A percentile compares a stretch with the other conserved stretches of the same genome.
Conservation (phyloP, 139 green algal species). For the Monoraphidium neglectum region DNA sequence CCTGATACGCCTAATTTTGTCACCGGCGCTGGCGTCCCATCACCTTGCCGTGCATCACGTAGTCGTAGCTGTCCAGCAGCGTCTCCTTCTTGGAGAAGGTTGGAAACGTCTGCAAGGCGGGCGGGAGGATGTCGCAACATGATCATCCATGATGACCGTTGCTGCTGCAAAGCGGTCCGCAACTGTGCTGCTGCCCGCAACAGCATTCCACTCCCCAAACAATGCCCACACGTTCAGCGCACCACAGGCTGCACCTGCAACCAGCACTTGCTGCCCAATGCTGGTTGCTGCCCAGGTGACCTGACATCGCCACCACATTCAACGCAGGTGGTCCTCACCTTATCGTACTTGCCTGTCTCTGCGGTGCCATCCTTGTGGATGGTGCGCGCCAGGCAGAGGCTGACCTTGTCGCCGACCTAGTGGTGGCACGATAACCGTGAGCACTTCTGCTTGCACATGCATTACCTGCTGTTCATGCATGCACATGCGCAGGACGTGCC, state of each 20-base stretch:
- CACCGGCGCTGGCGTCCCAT: conserved; percentile 8
- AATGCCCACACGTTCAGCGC: neutral
- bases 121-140: neutral
- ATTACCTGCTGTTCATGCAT: no score
- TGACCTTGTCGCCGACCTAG: conserved; percentile 82
- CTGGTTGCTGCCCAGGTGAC: no score
- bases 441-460: no score
- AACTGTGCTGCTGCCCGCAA: no score
- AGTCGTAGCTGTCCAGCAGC: conserved; percentile 94
- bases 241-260: no score
- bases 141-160: no score
- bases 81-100: conserved; percentile 51
- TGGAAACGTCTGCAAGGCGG: conserved; percentile 46
- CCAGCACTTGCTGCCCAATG: neutral
- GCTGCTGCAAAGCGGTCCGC: no score
- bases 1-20: neutral
- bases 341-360: conserved; percentile 59
- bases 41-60: conserved; percentile 94
- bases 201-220: no score
- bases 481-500: no score
- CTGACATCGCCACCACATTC: no score
- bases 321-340: conserved; percentile 51
- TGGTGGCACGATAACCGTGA: no score
- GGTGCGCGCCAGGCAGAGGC: conserved; percentile 82
- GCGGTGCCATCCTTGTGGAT: conserved; percentile 78